Evolutionary conservation across 768 basidiomycete genomes (phyloP).

Genomic region (Saitozyma sp.): DNA sequence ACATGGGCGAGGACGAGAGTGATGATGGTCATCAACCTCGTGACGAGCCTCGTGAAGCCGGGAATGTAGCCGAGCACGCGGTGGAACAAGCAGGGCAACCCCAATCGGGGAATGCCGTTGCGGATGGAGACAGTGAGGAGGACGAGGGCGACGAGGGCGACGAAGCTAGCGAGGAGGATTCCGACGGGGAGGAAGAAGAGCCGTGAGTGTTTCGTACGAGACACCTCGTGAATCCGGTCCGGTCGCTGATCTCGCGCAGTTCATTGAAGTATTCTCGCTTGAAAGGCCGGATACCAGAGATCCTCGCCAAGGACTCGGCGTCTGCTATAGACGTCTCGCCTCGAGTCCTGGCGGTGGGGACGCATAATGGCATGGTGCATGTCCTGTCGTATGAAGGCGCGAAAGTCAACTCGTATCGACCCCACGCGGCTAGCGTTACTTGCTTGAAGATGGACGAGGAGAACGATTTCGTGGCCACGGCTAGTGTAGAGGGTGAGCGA

Average conservation of each 20-base stretch:
- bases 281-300: conserved; percentile 67
- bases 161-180: conserved; percentile 29
- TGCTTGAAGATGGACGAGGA: conserved; percentile 82
- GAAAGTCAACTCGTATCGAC: conserved; percentile 83
- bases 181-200: conserved; percentile 68
- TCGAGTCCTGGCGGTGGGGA: conserved; percentile 78
- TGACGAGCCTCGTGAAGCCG: not conserved
- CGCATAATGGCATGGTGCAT: conserved; percentile 89
- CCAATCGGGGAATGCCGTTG: not conserved
- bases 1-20: conserved; percentile 6
- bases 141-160: conserved; percentile 30
- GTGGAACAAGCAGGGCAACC: not conserved
- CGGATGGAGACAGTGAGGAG: conserved; percentile 14
- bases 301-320: conserved; percentile 85
- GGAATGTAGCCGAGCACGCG: not conserved
- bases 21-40: not conserved
- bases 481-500: conserved; percentile 83
- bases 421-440: conserved; percentile 80
- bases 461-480: conserved; percentile 85
- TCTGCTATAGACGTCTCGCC: conserved; percentile 76
- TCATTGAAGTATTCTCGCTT: conserved; percentile 85
- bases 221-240: not conserved
- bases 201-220: conserved; percentile 60
- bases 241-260: conserved; percentile 20
- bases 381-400: conserved; percentile 75